Conservation (phyloP, 2,329 filamentous ascomycete species). For the Hypomyces perniciosus region DNA sequence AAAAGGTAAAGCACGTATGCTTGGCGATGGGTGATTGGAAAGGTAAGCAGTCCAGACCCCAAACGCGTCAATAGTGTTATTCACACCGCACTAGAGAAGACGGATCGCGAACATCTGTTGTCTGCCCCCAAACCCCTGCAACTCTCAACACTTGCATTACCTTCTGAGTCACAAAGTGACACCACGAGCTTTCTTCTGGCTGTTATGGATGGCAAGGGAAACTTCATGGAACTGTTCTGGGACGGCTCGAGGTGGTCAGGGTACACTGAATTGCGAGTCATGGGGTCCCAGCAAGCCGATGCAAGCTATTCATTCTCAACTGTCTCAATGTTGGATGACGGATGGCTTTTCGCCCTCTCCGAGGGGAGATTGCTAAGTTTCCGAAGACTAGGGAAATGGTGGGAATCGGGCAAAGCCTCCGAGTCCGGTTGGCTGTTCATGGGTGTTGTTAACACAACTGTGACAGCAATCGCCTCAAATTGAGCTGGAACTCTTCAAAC, state of each 20-base stretch:
- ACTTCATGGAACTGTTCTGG: not conserved
- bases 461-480: not conserved
- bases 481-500: too few species aligned
- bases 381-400: not conserved
- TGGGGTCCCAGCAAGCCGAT: not conserved
- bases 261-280: not conserved
- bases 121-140: not conserved
- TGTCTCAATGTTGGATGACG: not conserved
- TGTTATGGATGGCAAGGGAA: not conserved
- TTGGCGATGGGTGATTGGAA: not conserved
- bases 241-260: not conserved
- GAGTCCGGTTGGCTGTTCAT: not conserved
- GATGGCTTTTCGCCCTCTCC: not conserved
- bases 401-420: not conserved
- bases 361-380: not conserved
- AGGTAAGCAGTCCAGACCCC: not conserved
- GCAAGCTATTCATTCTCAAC: not conserved
- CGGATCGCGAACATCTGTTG: not conserved
- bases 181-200: not conserved
- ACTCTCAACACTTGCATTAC: not conserved
- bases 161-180: not conserved
- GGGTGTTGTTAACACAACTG: not conserved
- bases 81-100: not conserved
- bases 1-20: not conserved
- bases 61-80: not conserved